Evolutionary conservation across 2,329 filamentous ascomycete genomes (phyloP).

Genomic region (Zelopaecilomyces penicillatus): DNA sequence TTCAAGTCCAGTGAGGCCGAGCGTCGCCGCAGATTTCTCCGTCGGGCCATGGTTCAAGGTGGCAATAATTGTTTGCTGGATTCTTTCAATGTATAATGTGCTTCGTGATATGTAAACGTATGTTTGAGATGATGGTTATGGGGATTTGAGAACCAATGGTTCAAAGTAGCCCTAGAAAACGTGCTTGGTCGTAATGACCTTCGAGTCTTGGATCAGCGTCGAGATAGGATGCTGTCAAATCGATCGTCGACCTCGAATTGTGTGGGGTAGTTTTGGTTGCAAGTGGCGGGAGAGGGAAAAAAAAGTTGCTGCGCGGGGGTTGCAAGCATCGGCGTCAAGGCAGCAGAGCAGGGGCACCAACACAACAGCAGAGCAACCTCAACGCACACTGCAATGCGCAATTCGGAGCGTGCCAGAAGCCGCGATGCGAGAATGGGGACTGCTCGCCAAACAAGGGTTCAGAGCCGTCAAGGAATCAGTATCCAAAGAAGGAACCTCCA

Average conservation of each 20-base stretch:
- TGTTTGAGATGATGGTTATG: conserved; percentile 5
- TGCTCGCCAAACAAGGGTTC: not conserved
- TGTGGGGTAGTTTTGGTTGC: conserved; percentile 6
- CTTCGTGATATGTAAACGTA: conserved; percentile 8
- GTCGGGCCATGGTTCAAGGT: conserved; percentile 7
- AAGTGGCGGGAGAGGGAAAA: conserved; percentile 1
- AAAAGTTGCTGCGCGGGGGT: conserved; percentile 8
- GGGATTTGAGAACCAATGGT: not conserved
- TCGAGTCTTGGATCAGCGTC: conserved; percentile 8
- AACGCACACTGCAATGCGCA: not conserved
- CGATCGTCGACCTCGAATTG: conserved; percentile 4
- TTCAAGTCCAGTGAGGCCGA: conserved; percentile 35
- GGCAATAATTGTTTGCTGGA: not conserved
- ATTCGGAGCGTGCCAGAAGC: not conserved
- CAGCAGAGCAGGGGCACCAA: not conserved
- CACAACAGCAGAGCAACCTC: not conserved
- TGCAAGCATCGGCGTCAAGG: conserved; percentile 5
- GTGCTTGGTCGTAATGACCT: conserved; percentile 4
- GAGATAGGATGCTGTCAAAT: conserved; percentile 5
- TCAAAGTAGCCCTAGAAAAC: not conserved
- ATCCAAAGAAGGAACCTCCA: conserved; percentile 33
- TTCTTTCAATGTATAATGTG: no score
- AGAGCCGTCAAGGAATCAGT: conserved; percentile 28
- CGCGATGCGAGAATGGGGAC: not conserved
- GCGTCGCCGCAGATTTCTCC: conserved; percentile 26